These are phyloP conservation scores for carrot (Daucus carota) DNA, from an alignment of 129 eudicot species.

Conservation along the genomic window DNA sequence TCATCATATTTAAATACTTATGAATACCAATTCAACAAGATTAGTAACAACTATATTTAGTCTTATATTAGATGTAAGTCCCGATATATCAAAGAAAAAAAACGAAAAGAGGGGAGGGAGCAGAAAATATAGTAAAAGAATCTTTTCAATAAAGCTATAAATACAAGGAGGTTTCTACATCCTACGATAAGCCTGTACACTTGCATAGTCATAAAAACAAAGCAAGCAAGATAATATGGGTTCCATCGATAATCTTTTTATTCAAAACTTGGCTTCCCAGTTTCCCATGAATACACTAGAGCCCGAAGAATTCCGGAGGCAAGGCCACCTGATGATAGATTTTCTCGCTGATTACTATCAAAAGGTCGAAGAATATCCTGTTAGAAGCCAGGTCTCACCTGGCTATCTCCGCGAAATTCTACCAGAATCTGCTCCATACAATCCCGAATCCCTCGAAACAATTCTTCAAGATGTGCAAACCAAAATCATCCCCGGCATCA, in stretches of 20 bases:
- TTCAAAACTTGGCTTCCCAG: not conserved
- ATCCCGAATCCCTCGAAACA: slow-evolving; percentile 24
- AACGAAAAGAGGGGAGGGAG: too few species aligned
- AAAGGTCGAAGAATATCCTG: slow-evolving; percentile 27
- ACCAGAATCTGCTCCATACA: slow-evolving; percentile 25
- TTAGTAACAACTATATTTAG: too few species aligned
- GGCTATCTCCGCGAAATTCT: slow-evolving; percentile 21
- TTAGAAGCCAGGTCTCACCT: slow-evolving; percentile 29
- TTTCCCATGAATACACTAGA: slow-evolving; percentile 22
- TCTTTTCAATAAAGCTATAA: not conserved
- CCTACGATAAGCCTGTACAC: not conserved
- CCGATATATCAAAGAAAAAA: too few species aligned
- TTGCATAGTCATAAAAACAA: not conserved
- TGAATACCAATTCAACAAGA: too few species aligned
- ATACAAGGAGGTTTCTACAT: not conserved
- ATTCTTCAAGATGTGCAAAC: slow-evolving; percentile 28
- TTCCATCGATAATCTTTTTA: not conserved
- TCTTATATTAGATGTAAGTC: too few species aligned
- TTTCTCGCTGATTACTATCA: slow-evolving; percentile 34
- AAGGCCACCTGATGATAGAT: slow-evolving; percentile 33
- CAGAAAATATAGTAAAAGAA: not conserved
- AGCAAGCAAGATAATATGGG: not conserved
- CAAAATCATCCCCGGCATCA: slow-evolving; percentile 28
- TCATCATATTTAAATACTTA: too few species aligned
- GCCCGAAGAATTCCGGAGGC: slow-evolving; percentile 29